A percentile compares a stretch with the other conserved stretches of the same genome.
These are phyloP conservation scores for Auricularia heimuer DNA, from an alignment of 768 basidiomycete genomes.

Conservation along the genomic window DNA sequence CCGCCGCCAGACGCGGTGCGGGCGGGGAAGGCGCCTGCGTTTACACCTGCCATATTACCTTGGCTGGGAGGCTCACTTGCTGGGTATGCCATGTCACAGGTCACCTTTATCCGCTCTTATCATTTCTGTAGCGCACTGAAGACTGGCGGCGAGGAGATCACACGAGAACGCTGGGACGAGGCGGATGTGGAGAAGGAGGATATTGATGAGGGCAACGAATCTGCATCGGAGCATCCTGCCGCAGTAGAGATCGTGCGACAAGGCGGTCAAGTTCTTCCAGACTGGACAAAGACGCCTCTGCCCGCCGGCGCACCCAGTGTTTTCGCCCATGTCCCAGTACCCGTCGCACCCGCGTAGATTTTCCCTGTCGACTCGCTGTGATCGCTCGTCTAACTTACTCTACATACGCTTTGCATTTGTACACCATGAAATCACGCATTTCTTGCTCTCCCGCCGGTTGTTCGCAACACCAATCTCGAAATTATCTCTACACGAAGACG, in stretches of 20 bases:
- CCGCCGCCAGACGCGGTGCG: conserved; percentile 33
- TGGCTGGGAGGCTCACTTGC: conserved; percentile 95
- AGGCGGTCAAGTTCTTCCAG: conserved; percentile 46
- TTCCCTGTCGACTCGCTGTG: not conserved
- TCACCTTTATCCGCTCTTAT: not conserved
- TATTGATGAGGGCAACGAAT: conserved; percentile 3
- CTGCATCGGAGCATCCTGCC: conserved; percentile 9
- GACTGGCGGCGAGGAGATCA: conserved; percentile 73
- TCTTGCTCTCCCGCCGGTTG: not conserved
- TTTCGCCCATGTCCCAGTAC: not conserved
- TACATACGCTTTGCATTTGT: too few relatives aligned
- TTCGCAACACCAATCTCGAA: not conserved
- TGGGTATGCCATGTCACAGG: conserved; percentile 44
- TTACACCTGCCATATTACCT: conserved; percentile 65
- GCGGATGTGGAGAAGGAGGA: conserved; percentile 27
- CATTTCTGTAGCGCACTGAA: conserved; percentile 56
- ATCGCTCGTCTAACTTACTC: too few relatives aligned
- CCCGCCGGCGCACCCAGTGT: conserved; percentile 47
- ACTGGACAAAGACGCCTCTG: conserved; percentile 68
- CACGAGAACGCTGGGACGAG: conserved; percentile 83
- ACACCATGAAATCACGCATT: not conserved
- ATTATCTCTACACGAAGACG: not conserved
- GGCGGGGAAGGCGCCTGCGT: conserved; percentile 82
- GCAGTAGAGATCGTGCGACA: conserved; percentile 11
- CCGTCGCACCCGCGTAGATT: not conserved